Evolutionary conservation across 169 alveolate species (phyloP), one percentile per base, ranked within the genome.

Genomic region (Plasmodium ovale): DNA sequence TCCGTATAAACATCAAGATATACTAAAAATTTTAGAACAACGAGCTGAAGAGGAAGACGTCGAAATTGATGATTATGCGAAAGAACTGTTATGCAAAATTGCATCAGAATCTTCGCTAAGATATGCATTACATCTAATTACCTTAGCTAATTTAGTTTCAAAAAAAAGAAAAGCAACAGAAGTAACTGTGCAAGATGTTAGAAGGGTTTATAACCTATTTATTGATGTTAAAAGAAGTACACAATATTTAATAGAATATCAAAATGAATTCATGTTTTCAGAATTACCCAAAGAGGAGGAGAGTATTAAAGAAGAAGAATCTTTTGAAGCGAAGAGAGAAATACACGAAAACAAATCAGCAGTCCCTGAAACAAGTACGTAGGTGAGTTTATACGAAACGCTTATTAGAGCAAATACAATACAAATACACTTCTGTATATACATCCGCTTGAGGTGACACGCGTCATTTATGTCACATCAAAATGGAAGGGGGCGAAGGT

Each of bases 31-130:
- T 71, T 92, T 99, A 49, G 98, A 95, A 87, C 98, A 96, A 85
- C 95, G 99, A 56, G 98, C 99, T 35, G 97, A 93, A 90, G 99
- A 98, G 93, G 99, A 99, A 94, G 99, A 98, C 87, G 99, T 99
- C 89, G 99, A 98, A 91, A 95, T 98, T 92, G 97, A 97, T 37
- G 99, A 98, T 69, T 97, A 95, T 51, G 99, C 99, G 53, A 92
- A 94, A 91, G 98, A 96, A 79, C 92, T 98, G 59, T 97, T 99
- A 54, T 97, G 99, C 77, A 97, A 97, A 92, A 97, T 99, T 14
- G 99, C 98, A 10, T 88, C 95, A 68, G 99, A 98, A 87, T 95
- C 99, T 21, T 96, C 99, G 42, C 94, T 99, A 68, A 96, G 99
- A 91, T 99, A 98, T 93, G 97, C 98, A 29, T 93, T 97, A 56